A percentile compares a stretch with the other conserved stretches of the same genome.
phyloP scores from a whole-genome alignment of 805 yeast genomes.

The Ogataea nonfermentans region DNA sequence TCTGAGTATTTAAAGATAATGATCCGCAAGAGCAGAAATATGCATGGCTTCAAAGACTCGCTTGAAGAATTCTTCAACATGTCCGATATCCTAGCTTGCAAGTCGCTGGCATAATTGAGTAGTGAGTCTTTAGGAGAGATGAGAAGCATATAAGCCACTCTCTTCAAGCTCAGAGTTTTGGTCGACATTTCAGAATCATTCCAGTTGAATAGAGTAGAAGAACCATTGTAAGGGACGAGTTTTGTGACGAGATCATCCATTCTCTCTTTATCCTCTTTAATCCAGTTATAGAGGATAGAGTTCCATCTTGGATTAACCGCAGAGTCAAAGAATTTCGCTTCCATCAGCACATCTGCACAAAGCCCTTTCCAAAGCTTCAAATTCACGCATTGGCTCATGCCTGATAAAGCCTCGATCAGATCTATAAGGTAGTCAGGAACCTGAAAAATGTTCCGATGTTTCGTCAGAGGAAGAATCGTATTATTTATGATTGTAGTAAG shows the following conservation, averaged over 20 bases:
- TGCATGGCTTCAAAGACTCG: slow-evolving; percentile 38
- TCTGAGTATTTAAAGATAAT: slow-evolving; percentile 61
- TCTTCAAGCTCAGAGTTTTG: slow-evolving; percentile 44
- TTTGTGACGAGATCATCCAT: slow-evolving; percentile 51
- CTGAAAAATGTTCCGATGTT: slow-evolving; percentile 39
- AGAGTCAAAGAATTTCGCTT: slow-evolving; percentile 51
- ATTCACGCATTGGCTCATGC: slow-evolving; percentile 35
- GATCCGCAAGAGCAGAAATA: slow-evolving; percentile 61
- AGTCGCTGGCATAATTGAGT: slow-evolving; percentile 45
- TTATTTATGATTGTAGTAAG: slow-evolving; percentile 54
- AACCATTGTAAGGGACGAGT: slow-evolving; percentile 47
- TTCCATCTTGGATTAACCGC: slow-evolving; percentile 47
- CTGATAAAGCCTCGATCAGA: slow-evolving; percentile 39
- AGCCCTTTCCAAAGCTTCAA: slow-evolving; percentile 61
- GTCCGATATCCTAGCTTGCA: slow-evolving; percentile 36
- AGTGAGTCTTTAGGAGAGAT: slow-evolving; percentile 63
- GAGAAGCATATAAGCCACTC: slow-evolving; percentile 63
- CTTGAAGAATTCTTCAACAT: slow-evolving; percentile 31
- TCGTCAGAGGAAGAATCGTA: slow-evolving; percentile 52
- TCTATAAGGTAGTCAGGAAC: slow-evolving; percentile 42
- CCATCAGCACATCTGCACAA: slow-evolving; percentile 64
- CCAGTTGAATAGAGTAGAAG: slow-evolving; percentile 47
- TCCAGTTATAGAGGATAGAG: slow-evolving; percentile 59
- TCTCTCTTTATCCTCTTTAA: slow-evolving; percentile 58
- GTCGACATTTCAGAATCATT: slow-evolving; percentile 33